Percentiles rank a stretch among this genome's conserved stretches.
These are phyloP conservation scores for Acacia crassicarpa DNA, from an alignment of 306 rosid species.

Conservation along the genomic window DNA sequence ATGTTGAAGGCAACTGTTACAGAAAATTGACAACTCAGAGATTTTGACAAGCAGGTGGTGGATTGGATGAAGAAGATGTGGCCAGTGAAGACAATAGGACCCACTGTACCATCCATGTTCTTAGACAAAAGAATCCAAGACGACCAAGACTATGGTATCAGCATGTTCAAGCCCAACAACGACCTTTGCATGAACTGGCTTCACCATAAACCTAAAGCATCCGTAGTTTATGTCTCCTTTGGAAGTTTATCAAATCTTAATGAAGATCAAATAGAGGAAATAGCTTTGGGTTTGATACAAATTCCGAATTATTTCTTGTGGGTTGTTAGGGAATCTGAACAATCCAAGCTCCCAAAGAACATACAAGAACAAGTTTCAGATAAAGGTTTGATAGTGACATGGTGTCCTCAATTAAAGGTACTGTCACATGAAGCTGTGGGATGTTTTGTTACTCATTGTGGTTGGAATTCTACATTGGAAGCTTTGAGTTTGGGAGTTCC, in stretches of 20 bases:
- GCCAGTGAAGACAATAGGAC: background rate
- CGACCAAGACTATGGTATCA: background rate
- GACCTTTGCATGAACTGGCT: background rate
- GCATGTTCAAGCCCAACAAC: background rate
- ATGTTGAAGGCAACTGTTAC: background rate
- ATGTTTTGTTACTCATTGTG: background rate
- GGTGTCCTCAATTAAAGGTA: background rate
- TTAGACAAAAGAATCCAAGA: background rate
- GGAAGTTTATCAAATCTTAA: background rate
- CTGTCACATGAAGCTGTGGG: background rate
- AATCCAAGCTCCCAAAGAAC: background rate
- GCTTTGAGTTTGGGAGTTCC: background rate
- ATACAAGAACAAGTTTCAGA: background rate
- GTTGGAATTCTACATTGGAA: background rate
- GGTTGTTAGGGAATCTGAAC: background rate
- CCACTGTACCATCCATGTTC: background rate
- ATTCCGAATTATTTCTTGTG: background rate
- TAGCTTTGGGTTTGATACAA: background rate
- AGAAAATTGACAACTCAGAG: background rate
- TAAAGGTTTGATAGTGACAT: background rate
- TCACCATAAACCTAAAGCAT: background rate
- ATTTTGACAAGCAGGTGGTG: background rate
- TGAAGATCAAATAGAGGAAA: background rate
- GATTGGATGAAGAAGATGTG: conserved; percentile 1
- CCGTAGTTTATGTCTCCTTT: background rate